These are phyloP conservation scores for Trichoderma citrinoviride DNA, from an alignment of 2,329 filamentous ascomycete genomes.

Conservation along the genomic window DNA sequence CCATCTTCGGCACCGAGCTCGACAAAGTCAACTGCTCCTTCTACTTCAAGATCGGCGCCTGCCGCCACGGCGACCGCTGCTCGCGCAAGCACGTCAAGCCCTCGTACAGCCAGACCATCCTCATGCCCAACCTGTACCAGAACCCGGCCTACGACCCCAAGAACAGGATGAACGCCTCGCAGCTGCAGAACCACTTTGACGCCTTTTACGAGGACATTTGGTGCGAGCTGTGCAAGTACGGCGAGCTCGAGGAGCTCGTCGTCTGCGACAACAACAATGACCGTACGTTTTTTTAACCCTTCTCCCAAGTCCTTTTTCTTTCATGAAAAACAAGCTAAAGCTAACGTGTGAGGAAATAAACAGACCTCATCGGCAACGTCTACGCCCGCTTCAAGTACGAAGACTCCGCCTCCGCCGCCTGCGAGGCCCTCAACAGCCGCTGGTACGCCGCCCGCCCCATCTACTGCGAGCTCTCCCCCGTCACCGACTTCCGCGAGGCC, in stretches of 20 bases:
- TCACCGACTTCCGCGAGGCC: conserved; percentile 97
- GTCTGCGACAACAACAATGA: conserved; percentile 99
- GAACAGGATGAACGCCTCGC: conserved; percentile 92
- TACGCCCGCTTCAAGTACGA: conserved; percentile 99
- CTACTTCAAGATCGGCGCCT: conserved; percentile 97
- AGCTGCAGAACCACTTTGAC: conserved; percentile 99
- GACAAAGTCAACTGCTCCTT: conserved; percentile 99
- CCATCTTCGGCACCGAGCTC: conserved; percentile 99
- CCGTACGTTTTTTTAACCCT: conserved; percentile 59
- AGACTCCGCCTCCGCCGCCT: conserved; percentile 88
- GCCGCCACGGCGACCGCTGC: conserved; percentile 96
- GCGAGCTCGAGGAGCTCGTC: conserved; percentile 94
- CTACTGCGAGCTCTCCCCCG: conserved; percentile 95
- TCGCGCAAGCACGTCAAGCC: conserved; percentile 99
- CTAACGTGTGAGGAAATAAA: not conserved
- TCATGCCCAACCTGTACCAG: conserved; percentile 98
- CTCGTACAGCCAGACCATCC: conserved; percentile 94
- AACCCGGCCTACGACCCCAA: conserved; percentile 97
- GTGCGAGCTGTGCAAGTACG: conserved; percentile 99
- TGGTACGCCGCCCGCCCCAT: conserved; percentile 98
- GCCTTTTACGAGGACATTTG: conserved; percentile 99
- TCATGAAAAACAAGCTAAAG: too few relatives aligned
- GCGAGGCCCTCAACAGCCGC: conserved; percentile 87
- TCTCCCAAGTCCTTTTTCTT: too few relatives aligned
- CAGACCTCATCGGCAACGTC: conserved; percentile 95